A percentile compares a stretch with the other conserved stretches of the same genome.
Evolutionary conservation across 257 asterid genomes (phyloP).

Genomic region (Petunia secreta): DNA sequence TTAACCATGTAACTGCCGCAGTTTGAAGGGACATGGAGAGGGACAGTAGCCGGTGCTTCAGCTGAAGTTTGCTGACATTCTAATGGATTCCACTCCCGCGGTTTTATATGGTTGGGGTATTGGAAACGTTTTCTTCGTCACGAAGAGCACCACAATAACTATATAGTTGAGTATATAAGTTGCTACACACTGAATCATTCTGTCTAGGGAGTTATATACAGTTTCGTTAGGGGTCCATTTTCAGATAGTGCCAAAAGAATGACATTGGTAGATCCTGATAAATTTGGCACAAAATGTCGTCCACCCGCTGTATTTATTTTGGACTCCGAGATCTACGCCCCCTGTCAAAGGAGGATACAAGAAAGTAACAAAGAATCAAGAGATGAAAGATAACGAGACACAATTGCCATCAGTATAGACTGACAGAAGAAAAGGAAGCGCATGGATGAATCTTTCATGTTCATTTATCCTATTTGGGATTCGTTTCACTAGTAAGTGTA

Average conservation of each 20-base stretch:
- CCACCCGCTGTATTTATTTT: neutral
- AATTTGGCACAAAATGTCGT: neutral
- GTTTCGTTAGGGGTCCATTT: no score
- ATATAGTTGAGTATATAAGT: neutral
- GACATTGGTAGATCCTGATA: neutral
- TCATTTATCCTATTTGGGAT: neutral
- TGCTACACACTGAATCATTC: neutral
- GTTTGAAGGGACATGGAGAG: neutral
- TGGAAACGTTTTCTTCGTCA: neutral
- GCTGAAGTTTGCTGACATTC: neutral
- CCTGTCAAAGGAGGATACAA: neutral
- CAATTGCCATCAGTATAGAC: neutral
- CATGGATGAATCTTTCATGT: neutral
- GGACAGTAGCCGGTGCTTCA: neutral
- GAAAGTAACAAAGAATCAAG: neutral
- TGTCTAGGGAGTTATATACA: neutral
- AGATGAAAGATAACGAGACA: neutral
- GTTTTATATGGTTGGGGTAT: constrained; percentile 5
- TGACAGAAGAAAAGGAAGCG: neutral
- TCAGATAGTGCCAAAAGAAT: neutral
- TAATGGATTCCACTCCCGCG: neutral
- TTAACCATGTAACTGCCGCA: neutral
- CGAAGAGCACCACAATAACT: neutral
- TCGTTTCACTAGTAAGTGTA: no score
- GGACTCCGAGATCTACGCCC: neutral